A percentile compares a stretch with the other conserved stretches of the same genome.
Evolutionary conservation across 441 rosid species (phyloP).

Genomic region (Erodium chrysanthum): DNA sequence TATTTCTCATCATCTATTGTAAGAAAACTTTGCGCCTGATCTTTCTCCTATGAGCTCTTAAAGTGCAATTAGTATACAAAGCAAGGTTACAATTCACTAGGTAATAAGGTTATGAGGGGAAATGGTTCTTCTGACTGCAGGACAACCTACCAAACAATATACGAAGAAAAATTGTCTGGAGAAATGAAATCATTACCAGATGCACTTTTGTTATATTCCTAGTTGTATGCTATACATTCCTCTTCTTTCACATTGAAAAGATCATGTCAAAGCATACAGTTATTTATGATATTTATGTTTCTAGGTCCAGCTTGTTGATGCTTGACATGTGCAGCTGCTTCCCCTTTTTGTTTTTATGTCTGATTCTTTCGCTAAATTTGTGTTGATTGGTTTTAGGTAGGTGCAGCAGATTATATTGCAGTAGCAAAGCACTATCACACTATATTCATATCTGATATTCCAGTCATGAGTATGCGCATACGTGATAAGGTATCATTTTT

Average conservation of each 20-base stretch:
- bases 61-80: neutral
- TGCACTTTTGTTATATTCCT: neutral
- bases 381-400: slow-evolving; percentile 32
- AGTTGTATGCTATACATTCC: neutral
- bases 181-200: neutral
- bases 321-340: neutral
- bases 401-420: slow-evolving; percentile 95
- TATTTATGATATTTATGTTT: neutral
- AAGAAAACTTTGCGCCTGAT: neutral
- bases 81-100: neutral
- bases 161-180: neutral
- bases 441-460: slow-evolving; percentile 67
- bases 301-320: neutral
- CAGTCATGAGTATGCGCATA: slow-evolving; percentile 72
- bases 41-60: neutral
- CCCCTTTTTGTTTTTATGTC: neutral
- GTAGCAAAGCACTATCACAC: slow-evolving; percentile 70
- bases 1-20: neutral
- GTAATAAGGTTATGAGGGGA: neutral
- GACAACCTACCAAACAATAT: neutral
- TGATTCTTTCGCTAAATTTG: neutral
- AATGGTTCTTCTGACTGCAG: neutral
- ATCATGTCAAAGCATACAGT: neutral
- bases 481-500: slow-evolving; percentile 60
- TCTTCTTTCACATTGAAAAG: neutral